Evolutionary conservation across 495 filamentous ascomycete species (phyloP).

Genomic region (Annulohypoxylon moriforme): DNA sequence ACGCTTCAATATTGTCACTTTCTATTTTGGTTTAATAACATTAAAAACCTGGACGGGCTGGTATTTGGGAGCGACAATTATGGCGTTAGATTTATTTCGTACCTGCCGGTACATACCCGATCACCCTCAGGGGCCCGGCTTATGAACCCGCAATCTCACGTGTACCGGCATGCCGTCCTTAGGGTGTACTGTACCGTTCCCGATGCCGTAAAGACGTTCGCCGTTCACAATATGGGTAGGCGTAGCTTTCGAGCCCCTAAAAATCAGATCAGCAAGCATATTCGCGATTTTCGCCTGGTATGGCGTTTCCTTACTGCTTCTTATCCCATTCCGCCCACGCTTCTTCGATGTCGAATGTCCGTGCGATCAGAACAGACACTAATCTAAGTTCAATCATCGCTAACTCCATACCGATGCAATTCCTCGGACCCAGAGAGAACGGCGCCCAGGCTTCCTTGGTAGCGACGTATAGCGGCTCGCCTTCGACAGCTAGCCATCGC

Average conservation of each 20-base stretch:
- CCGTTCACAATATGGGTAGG: slow-evolving; percentile 45
- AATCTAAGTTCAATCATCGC: slow-evolving; percentile 61
- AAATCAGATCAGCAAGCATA: slow-evolving; percentile 12
- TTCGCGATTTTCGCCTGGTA: background rate
- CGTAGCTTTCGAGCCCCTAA: slow-evolving; percentile 38
- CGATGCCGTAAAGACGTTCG: slow-evolving; percentile 48
- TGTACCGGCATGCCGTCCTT: slow-evolving; percentile 49
- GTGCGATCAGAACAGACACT: slow-evolving; percentile 57
- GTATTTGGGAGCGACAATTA: background rate
- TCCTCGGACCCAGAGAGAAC: slow-evolving; percentile 64
- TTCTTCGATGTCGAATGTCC: slow-evolving; percentile 59
- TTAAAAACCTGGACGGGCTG: background rate
- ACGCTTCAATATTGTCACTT: background rate
- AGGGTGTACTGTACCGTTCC: slow-evolving; percentile 45
- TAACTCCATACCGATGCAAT: slow-evolving; percentile 66
- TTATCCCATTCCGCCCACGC: slow-evolving; percentile 59
- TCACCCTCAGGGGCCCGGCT: slow-evolving; percentile 14
- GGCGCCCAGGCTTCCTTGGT: slow-evolving; percentile 61
- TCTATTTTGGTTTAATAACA: background rate
- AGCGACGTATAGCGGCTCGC: slow-evolving; percentile 49
- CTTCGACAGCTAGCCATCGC: slow-evolving; percentile 51
- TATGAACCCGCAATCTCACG: slow-evolving; percentile 35
- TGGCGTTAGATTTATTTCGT: background rate
- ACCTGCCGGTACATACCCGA: background rate
- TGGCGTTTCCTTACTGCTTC: slow-evolving; percentile 33